Evolutionary conservation across 2,329 filamentous ascomycete species (phyloP).

Genomic region (Cordyceps farinosa): DNA sequence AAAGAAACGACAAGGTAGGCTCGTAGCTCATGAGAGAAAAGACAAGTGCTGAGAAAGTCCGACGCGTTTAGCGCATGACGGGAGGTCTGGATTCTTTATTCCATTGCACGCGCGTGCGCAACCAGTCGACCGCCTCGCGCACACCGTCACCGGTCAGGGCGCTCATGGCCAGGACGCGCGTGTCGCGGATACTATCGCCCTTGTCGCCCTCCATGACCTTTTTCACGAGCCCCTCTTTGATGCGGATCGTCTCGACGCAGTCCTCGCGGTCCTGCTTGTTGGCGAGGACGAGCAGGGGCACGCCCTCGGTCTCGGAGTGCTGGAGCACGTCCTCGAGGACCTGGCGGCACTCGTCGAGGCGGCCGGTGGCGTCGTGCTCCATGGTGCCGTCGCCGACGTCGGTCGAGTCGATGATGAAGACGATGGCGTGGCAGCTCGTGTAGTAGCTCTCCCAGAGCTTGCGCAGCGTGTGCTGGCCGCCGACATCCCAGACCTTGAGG

Average conservation of each 20-base stretch:
- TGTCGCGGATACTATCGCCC: constrained; percentile 80
- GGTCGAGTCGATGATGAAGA: constrained; percentile 94
- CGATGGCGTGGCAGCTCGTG: constrained; percentile 87
- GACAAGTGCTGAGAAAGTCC: neutral
- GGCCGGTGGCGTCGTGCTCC: constrained; percentile 46
- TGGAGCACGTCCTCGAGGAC: constrained; percentile 89
- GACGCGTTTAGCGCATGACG: constrained; percentile 69
- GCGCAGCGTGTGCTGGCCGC: constrained; percentile 84
- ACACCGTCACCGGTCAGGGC: constrained; percentile 88
- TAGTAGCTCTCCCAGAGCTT: constrained; percentile 97
- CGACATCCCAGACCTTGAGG: constrained; percentile 97
- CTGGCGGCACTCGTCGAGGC: constrained; percentile 82
- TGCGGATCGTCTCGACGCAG: constrained; percentile 93
- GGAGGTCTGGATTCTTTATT: constrained; percentile 92
- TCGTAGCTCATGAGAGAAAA: constrained; percentile 7
- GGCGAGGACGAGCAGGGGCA: constrained; percentile 86
- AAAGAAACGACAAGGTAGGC: constrained; percentile 17
- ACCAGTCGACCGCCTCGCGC: constrained; percentile 93
- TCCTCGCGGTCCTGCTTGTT: constrained; percentile 99
- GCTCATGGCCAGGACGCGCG: constrained; percentile 83
- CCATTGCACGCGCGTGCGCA: constrained; percentile 88
- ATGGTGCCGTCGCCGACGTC: constrained; percentile 84
- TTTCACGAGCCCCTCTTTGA: constrained; percentile 94
- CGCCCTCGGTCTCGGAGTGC: constrained; percentile 82
- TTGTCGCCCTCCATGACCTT: constrained; percentile 95